phyloP scores from a whole-genome alignment of 495 filamentous ascomycete genomes.

The Pyronema domesticum region DNA sequence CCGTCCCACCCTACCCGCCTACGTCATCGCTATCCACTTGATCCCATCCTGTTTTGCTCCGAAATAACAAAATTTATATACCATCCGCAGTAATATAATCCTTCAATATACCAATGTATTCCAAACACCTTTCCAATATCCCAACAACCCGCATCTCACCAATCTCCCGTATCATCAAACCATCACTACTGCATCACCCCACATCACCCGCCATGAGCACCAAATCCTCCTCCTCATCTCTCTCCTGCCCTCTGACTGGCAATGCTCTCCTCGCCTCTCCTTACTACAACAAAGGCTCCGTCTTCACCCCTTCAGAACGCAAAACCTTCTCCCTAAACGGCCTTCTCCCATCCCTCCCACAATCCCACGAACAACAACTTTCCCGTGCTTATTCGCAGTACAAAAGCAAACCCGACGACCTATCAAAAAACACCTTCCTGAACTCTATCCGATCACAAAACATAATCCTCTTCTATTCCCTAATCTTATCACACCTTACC shows the following conservation, averaged over 20 bases:
- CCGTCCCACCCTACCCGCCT: too few species aligned
- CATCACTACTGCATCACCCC: too few species aligned
- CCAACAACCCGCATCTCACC: too few species aligned
- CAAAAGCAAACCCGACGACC: conserved; percentile 35
- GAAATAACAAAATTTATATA: too few species aligned
- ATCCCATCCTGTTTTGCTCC: too few species aligned
- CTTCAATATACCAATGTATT: too few species aligned
- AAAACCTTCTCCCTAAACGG: conserved; percentile 50
- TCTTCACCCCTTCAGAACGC: conserved; percentile 51
- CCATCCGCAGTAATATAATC: too few species aligned
- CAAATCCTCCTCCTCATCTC: too few species aligned
- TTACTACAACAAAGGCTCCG: conserved; percentile 72
- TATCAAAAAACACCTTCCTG: conserved; percentile 72
- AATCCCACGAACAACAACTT: conserved; percentile 66
- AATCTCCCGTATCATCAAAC: too few species aligned
- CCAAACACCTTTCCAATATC: too few species aligned
- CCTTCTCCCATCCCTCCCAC: conserved; percentile 50
- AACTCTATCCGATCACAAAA: conserved; percentile 68
- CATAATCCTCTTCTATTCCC: conserved; percentile 16
- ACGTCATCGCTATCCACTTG: too few species aligned
- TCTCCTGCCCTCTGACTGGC: conserved; percentile 32
- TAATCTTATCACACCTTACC: conserved; percentile 48
- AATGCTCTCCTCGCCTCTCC: conserved; percentile 45
- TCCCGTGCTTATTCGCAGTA: conserved; percentile 70
- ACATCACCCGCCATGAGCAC: too few species aligned